Conservation (phyloP, 805 yeast species). For the Kodamaea jinghongensis region DNA sequence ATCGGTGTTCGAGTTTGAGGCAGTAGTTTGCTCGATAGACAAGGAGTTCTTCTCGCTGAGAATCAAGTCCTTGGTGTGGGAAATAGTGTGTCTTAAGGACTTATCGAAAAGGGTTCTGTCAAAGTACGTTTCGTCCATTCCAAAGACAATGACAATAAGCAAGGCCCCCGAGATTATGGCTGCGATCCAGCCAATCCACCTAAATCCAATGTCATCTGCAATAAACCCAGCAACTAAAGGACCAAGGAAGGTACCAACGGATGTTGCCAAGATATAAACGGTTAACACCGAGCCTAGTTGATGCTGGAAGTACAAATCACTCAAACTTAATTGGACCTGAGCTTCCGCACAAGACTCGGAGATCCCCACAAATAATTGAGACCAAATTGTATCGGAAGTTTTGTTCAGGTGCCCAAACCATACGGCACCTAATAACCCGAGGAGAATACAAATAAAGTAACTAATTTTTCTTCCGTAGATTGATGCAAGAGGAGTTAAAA, state of each 20-base stretch:
- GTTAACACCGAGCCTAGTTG: conserved; percentile 73
- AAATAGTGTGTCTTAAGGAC: conserved; percentile 3
- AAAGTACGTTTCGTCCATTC: conserved; percentile 70
- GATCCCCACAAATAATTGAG: conserved; percentile 77
- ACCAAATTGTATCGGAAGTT: conserved; percentile 68
- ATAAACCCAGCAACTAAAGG: conserved; percentile 79
- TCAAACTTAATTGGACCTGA: conserved; percentile 61
- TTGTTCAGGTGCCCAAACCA: conserved; percentile 64
- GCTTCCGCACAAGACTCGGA: conserved; percentile 78
- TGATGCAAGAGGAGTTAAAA: conserved; percentile 66
- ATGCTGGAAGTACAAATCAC: conserved; percentile 76
- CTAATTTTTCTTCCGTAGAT: conserved; percentile 67
- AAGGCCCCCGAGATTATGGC: conserved; percentile 46
- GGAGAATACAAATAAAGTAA: conserved; percentile 55
- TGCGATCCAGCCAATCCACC: conserved; percentile 79
- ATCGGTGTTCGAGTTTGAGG: conserved; percentile 1
- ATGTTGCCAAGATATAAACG: conserved; percentile 68
- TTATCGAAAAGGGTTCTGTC: conserved; percentile 37
- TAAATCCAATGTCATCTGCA: conserved; percentile 56
- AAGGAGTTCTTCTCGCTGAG: conserved; percentile 2
- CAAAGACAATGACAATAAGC: conserved; percentile 51
- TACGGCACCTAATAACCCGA: conserved; percentile 62
- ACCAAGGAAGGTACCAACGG: conserved; percentile 75
- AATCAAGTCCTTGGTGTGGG: conserved; percentile 4
- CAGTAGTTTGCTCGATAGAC: not conserved